phyloP scores from a whole-genome alignment of 148 eudicot species.

The Diospyros kaki region DNA sequence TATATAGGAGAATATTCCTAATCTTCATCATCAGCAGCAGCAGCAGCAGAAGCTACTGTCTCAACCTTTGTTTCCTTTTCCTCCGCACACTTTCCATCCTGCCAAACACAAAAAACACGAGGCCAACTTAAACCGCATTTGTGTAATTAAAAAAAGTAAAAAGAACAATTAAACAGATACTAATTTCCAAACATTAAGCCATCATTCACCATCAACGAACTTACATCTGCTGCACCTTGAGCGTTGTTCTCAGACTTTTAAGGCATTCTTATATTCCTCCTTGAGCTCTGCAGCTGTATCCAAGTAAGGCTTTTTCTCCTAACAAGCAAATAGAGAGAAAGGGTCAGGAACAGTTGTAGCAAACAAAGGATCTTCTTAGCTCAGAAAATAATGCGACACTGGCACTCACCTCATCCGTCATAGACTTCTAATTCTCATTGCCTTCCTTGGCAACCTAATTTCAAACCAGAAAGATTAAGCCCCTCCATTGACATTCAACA shows the following conservation, averaged over 20 bases:
- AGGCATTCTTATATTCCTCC: conserved; percentile 55
- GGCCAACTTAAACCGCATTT: background rate
- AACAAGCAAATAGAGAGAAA: background rate
- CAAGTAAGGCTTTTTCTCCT: conserved; percentile 67
- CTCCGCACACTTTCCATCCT: conserved; percentile 26
- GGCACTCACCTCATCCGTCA: conserved; percentile 67
- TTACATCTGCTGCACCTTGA: conserved; percentile 41
- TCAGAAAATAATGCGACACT: background rate
- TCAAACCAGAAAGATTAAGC: background rate
- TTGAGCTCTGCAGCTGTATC: conserved; percentile 77
- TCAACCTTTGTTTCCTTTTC: conserved; percentile 31
- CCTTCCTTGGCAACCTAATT: conserved; percentile 70
- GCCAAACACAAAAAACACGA: conserved; percentile 1
- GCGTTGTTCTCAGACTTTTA: conserved; percentile 36
- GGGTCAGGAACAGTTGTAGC: background rate
- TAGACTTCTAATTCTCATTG: conserved; percentile 73
- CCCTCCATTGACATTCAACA: background rate
- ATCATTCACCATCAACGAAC: conserved; percentile 3
- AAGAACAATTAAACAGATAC: background rate
- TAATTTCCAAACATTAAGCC: no score
- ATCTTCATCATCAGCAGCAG: conserved; percentile 24
- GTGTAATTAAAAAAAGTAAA: background rate
- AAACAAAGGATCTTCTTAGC: background rate
- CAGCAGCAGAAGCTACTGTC: conserved; percentile 10
- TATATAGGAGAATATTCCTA: background rate